Percentiles rank a stretch among this genome's conserved stretches.
Conservation (phyloP, 2,329 filamentous ascomycete species). For the Trichoderma gracile region DNA sequence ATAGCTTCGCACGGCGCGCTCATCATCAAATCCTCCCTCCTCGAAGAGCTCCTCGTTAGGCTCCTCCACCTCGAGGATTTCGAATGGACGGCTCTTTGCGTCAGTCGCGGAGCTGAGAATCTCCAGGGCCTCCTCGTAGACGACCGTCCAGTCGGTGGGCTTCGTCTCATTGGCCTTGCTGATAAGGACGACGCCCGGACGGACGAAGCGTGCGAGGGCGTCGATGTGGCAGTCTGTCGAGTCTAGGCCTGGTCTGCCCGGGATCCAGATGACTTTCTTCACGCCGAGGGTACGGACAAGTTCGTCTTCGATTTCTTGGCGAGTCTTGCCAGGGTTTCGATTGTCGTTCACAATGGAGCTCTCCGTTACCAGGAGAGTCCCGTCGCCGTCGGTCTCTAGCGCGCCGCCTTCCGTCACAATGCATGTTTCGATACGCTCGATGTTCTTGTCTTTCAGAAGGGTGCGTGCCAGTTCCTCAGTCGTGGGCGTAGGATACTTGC, state of each 20-base stretch:
- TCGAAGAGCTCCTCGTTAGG: conserved; percentile 24
- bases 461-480: too few species aligned
- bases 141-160: conserved; percentile 17
- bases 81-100: conserved; percentile 29
- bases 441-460: background rate
- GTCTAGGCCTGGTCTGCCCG: conserved; percentile 31
- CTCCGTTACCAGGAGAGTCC: conserved; percentile 35
- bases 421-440: conserved; percentile 12
- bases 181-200: conserved; percentile 31
- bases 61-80: conserved; percentile 33
- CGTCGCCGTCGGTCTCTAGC: conserved; percentile 35
- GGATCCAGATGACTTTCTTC: conserved; percentile 35
- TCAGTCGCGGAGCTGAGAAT: conserved; percentile 29
- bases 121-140: conserved; percentile 33
- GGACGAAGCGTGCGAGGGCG: conserved; percentile 33
- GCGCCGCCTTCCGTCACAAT: conserved; percentile 33
- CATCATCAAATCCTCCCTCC: background rate
- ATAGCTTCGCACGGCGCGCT: conserved; percentile 29
- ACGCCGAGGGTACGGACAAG: conserved; percentile 32
- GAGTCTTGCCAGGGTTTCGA: conserved; percentile 32
- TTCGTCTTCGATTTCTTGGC: conserved; percentile 30
- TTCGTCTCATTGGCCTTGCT: conserved; percentile 29
- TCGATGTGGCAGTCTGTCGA: conserved; percentile 37
- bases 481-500: conserved; percentile 27
- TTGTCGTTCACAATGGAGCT: conserved; percentile 37